These are phyloP conservation scores for Oryza glumipatula DNA, from an alignment of 176 grass and related monocot species.

Conservation along the genomic window DNA sequence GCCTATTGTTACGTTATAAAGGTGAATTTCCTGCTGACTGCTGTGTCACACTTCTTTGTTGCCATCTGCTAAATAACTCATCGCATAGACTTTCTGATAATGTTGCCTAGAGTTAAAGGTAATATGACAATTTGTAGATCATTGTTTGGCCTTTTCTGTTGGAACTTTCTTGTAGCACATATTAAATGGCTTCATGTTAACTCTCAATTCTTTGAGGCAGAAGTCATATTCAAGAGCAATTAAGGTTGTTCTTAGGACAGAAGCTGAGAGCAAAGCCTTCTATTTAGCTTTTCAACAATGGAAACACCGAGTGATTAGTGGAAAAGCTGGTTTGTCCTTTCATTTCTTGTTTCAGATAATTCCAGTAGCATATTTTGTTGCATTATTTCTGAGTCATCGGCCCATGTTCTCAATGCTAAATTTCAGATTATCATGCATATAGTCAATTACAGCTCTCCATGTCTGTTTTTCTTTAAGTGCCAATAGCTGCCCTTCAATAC, in stretches of 20 bases:
- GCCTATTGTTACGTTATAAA: not conserved
- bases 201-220: constrained; percentile 58
- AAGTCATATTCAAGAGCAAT: constrained; percentile 87
- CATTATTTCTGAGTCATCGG: constrained; percentile 21
- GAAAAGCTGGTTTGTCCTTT: constrained; percentile 74
- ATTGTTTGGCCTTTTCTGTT: constrained; percentile 35
- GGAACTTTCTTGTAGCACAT: constrained; percentile 35
- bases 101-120: constrained; percentile 4
- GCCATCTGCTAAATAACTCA: not conserved
- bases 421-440: not conserved
- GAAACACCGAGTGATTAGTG: constrained; percentile 66
- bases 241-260: constrained; percentile 88
- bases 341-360: constrained; percentile 54
- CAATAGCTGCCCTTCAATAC: constrained; percentile 11
- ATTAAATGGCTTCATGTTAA: constrained; percentile 50
- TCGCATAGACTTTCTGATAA: constrained; percentile 18
- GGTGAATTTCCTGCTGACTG: not conserved
- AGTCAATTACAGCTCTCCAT: constrained; percentile 16
- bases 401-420: constrained; percentile 12
- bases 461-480: not conserved
- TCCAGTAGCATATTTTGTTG: constrained; percentile 31
- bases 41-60: not conserved
- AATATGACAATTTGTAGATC: constrained; percentile 7
- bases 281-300: constrained; percentile 77
- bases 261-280: constrained; percentile 91